These are phyloP conservation scores for Cymodocea nodosa DNA, from an alignment of 116 monocot genomes.

Conservation along the genomic window DNA sequence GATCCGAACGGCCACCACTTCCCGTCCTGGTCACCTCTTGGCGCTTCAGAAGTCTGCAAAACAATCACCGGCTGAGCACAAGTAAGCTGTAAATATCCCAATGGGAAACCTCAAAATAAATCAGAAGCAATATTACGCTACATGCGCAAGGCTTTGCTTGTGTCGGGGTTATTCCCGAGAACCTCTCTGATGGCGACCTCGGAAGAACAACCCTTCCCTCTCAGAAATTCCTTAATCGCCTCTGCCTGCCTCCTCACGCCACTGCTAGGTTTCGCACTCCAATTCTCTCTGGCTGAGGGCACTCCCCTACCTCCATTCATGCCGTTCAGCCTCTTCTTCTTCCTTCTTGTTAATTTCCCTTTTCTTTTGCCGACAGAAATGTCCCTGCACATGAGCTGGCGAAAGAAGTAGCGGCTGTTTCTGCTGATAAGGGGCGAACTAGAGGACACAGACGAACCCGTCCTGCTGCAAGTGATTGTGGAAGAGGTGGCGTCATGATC, in stretches of 20 bases:
- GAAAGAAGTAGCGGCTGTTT: slow-evolving; percentile 1
- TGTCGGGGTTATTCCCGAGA: slow-evolving; percentile 40
- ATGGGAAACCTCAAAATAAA: background rate
- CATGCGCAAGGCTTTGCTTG: slow-evolving; percentile 58
- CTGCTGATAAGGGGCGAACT: background rate
- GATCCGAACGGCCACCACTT: slow-evolving; percentile 30
- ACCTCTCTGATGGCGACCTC: slow-evolving; percentile 32
- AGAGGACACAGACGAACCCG: background rate
- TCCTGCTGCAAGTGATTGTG: background rate
- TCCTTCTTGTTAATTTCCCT: background rate
- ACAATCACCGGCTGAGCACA: background rate
- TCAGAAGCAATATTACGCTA: background rate
- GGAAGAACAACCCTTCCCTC: slow-evolving; percentile 11
- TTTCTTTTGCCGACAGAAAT: background rate
- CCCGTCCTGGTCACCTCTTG: slow-evolving; percentile 38
- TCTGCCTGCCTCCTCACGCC: slow-evolving; percentile 26
- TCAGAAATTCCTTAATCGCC: slow-evolving; percentile 24
- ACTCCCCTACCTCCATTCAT: background rate
- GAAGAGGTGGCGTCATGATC: slow-evolving; percentile 5
- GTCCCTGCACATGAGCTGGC: slow-evolving; percentile 1
- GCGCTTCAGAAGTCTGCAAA: slow-evolving; percentile 39
- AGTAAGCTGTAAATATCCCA: background rate
- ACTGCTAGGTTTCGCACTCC: slow-evolving; percentile 4
- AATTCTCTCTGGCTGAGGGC: background rate
- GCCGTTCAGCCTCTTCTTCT: background rate